phyloP scores from a whole-genome alignment of 148 eudicot species.

The Salicornia ramosissima region DNA sequence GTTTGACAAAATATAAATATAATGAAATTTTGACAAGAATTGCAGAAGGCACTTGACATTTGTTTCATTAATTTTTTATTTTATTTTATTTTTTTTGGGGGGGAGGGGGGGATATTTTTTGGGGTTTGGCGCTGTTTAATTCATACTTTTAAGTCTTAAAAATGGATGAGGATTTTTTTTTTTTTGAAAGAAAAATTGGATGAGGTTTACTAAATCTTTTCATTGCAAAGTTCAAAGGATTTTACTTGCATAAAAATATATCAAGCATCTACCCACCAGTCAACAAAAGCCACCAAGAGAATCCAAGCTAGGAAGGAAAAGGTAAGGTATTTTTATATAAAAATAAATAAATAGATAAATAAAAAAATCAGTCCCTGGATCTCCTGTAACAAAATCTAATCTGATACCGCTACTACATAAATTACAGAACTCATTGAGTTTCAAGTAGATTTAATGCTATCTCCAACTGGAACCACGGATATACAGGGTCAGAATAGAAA shows the following conservation, averaged over 20 bases:
- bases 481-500: no score
- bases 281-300: background rate
- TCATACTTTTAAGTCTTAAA: no score
- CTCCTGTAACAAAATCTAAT: background rate
- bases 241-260: background rate
- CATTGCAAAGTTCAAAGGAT: background rate
- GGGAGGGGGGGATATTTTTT: no score
- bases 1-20: background rate
- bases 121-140: no score
- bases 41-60: background rate
- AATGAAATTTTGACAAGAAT: no score
- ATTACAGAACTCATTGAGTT: background rate
- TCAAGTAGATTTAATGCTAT: background rate
- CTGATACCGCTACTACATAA: background rate
- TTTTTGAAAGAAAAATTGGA: background rate
- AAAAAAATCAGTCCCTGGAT: background rate
- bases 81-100: no score
- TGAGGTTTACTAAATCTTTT: background rate
- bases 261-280: no score
- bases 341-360: no score
- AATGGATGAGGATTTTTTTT: background rate
- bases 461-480: background rate
- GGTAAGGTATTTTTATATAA: no score
- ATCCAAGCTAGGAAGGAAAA: background rate
- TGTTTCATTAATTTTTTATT: background rate